A percentile compares a stretch with the other conserved stretches of the same genome.
Conservation (phyloP, 2,329 filamentous ascomycete species). For the Beauveria medogensis region DNA sequence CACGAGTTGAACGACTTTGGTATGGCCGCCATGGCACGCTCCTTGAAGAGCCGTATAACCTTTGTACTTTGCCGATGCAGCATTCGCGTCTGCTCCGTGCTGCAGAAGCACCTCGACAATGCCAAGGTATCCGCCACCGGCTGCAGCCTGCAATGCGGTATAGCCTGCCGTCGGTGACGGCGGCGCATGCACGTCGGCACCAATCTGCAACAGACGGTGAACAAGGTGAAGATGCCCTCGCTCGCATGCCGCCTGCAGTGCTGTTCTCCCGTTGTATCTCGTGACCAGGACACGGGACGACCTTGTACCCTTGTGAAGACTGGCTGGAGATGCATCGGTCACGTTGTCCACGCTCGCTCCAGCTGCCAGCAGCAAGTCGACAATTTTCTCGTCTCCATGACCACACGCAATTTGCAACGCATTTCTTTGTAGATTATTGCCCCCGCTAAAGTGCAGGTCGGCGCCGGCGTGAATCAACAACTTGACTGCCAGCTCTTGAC, state of each 20-base stretch:
- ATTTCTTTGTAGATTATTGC: constrained; percentile 3
- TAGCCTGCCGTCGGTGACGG: constrained; percentile 14
- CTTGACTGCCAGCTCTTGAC: constrained; percentile 13
- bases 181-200: constrained; percentile 26
- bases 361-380: neutral
- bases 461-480: constrained; percentile 1
- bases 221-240: constrained; percentile 20
- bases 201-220: constrained; percentile 20
- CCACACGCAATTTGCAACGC: constrained; percentile 8
- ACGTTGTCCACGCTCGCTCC: neutral
- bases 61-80: constrained; percentile 13
- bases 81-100: constrained; percentile 16
- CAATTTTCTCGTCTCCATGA: neutral
- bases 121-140: constrained; percentile 1
- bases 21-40: constrained; percentile 25
- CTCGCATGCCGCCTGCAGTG: constrained; percentile 28
- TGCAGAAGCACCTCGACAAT: constrained; percentile 13
- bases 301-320: neutral
- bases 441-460: neutral
- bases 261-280: constrained; percentile 29
- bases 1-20: constrained; percentile 21
- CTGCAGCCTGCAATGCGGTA: constrained; percentile 19
- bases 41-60: constrained; percentile 26
- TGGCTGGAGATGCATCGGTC: neutral
- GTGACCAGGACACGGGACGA: neutral